phyloP scores from a whole-genome alignment of 1,139 yeast species.

The Pneumocystis carinii region DNA sequence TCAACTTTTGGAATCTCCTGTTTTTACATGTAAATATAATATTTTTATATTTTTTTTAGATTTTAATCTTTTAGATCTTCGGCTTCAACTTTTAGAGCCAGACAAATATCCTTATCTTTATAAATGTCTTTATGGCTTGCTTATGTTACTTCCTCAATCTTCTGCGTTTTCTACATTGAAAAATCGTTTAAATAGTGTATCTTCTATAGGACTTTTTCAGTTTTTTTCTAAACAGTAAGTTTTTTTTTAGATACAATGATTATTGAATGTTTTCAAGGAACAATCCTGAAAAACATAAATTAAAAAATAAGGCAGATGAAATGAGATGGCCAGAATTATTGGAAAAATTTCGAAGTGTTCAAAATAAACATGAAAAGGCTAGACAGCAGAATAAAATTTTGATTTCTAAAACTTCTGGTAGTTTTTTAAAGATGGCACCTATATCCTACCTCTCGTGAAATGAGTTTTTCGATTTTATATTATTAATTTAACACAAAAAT shows the following conservation, averaged over 20 bases:
- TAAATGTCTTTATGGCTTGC: conserved; percentile 77
- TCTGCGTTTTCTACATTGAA: conserved; percentile 74
- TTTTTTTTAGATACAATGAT: conserved; percentile 7
- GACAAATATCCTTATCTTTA: conserved; percentile 66
- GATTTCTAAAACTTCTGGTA: neutral
- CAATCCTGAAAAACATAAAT: conserved; percentile 5
- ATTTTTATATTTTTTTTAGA: neutral
- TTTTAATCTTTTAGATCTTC: conserved; percentile 26
- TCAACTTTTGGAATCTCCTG: conserved; percentile 74
- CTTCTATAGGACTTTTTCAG: conserved; percentile 28
- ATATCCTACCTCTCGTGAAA: neutral
- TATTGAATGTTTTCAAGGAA: conserved; percentile 2
- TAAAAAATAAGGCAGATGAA: conserved; percentile 12
- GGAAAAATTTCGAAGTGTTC: conserved; percentile 46
- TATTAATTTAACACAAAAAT: neutral
- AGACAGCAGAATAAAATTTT: neutral
- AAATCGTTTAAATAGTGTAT: conserved; percentile 52
- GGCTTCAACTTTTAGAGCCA: conserved; percentile 80
- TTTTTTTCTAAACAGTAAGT: conserved; percentile 6
- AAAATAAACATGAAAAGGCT: conserved; percentile 37
- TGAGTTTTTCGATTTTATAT: neutral
- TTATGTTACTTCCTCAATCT: conserved; percentile 92
- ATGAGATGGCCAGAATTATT: conserved; percentile 41
- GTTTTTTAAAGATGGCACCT: neutral
- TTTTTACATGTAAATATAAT: conserved; percentile 45